Conservation (phyloP, 352 stramenopile species). For the Labyrinthula sp. region DNA sequence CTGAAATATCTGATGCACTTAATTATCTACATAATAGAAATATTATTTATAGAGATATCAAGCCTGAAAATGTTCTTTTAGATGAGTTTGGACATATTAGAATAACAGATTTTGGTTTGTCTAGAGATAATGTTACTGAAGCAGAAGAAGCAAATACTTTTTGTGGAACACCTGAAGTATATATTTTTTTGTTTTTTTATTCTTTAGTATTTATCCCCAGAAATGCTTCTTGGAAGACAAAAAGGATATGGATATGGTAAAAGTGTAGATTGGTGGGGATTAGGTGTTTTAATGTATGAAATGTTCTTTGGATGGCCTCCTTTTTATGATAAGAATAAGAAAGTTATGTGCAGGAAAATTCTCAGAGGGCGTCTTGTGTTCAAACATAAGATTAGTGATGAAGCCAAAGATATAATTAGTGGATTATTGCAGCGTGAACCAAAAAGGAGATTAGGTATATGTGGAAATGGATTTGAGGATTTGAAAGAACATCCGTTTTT, state of each 20-base stretch:
- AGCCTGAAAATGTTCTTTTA: slow-evolving; percentile 90
- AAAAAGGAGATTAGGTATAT: slow-evolving; percentile 23
- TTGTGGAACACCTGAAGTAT: slow-evolving; percentile 49
- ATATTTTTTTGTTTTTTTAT: neutral
- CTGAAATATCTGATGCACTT: slow-evolving; percentile 45
- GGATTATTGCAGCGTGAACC: slow-evolving; percentile 31
- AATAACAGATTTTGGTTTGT: slow-evolving; percentile 90
- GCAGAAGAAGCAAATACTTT: slow-evolving; percentile 55
- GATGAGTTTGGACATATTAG: slow-evolving; percentile 81
- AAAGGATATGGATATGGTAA: slow-evolving; percentile 67
- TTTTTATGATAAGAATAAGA: slow-evolving; percentile 69
- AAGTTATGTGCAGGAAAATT: slow-evolving; percentile 69
- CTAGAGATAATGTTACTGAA: slow-evolving; percentile 40
- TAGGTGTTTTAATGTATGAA: slow-evolving; percentile 74
- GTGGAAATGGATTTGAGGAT: slow-evolving; percentile 43
- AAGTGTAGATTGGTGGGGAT: slow-evolving; percentile 72
- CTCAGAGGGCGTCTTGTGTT: slow-evolving; percentile 62
- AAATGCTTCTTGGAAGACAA: slow-evolving; percentile 65
- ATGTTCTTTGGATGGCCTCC: slow-evolving; percentile 75
- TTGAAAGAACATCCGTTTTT: slow-evolving; percentile 58
- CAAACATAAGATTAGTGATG: slow-evolving; percentile 46
- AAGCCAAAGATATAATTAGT: slow-evolving; percentile 24
- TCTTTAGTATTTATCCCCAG: slow-evolving; percentile 47
- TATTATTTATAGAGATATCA: slow-evolving; percentile 55
- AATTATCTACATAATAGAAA: slow-evolving; percentile 62